Evolutionary conservation across 1,284 basidiomycete species (phyloP), one percentile per base, ranked within the genome.

Genomic region (Rhodotorula sp.): DNA sequence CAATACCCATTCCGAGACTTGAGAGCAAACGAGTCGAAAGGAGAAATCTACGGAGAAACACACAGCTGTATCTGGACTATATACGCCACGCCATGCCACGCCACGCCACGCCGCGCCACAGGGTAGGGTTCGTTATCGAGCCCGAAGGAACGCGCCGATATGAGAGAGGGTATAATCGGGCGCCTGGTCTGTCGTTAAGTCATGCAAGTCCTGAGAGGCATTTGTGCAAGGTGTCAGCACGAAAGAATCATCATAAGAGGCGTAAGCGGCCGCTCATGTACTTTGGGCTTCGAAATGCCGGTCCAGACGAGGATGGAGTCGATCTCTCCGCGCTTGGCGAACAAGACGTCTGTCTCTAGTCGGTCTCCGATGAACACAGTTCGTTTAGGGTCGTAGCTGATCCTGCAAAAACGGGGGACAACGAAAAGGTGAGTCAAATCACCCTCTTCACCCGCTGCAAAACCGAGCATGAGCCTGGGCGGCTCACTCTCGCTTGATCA

Each of bases 311-410:
- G 87, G 64, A 98, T 84, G 1, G 93, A 95, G 19, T 90, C 83
- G 47, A 97, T 84, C 21, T 90, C 90, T 45, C 92, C 92, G 60
- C 86, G 86, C 86, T 80, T 92, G 86, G 59, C 93, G 78, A 99
- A 99, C 60, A 90, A 82, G 77, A 97, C 93, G 81, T 99, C 97
- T 2, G 97, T 99, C 78, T 92, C 89, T 71, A 99, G 85, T 69
- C 97, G 87, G 82, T 99, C 95, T 54, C 95, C 95, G 56, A 98
- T 86, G 91, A 99, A 97, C 79, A 99, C 87, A 1, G 95, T 94
- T 61, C 89, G 85, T 67, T 85, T 82, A 50, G 90, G 90, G 81
- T 98, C 90, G 79, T 92, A 94, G 60, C 90, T 80, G 5, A 70
- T 61, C 28, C 66, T 69, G 59, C 8, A 23, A 0, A 6, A 92